Percentiles rank a stretch among this genome's conserved stretches.
Conservation (phyloP, 78 protist species). For the Polysphondylium violaceum region DNA sequence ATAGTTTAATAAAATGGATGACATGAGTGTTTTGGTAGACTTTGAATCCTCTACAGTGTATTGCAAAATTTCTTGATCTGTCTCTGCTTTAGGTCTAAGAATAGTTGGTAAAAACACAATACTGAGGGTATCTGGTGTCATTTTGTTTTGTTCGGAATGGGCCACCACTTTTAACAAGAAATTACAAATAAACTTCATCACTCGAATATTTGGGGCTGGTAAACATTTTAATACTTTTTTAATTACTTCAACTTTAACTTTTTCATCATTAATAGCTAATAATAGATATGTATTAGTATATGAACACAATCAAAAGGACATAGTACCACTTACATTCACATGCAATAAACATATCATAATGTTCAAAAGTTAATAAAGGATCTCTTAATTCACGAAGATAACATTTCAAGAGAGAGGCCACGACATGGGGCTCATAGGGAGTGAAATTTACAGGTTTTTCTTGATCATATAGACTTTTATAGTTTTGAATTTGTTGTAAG, state of each 20-base stretch:
- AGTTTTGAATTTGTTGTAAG: constrained; percentile 12
- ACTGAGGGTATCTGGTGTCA: constrained; percentile 69
- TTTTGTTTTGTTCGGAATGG: constrained; percentile 30
- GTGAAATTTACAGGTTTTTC: constrained; percentile 46
- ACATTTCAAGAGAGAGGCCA: constrained; percentile 59
- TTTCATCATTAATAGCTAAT: constrained; percentile 51
- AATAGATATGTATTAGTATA: not conserved
- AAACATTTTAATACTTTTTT: constrained; percentile 55
- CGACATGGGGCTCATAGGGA: constrained; percentile 66
- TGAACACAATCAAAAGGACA: not conserved
- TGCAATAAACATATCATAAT: constrained; percentile 76
- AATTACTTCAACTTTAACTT: constrained; percentile 53
- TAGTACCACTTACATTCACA: constrained; percentile 40
- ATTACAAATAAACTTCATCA: constrained; percentile 35
- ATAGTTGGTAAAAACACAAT: constrained; percentile 76
- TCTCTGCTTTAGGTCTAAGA: constrained; percentile 59
- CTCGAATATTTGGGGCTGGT: constrained; percentile 17
- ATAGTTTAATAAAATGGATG: constrained; percentile 28
- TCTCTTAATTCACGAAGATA: constrained; percentile 64
- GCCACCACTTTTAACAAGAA: constrained; percentile 60
- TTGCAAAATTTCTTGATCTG: constrained; percentile 60
- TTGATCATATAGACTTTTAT: constrained; percentile 13
- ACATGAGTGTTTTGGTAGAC: constrained; percentile 66
- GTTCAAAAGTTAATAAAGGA: constrained; percentile 62
- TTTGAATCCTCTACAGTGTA: constrained; percentile 71